Conservation (phyloP, 345 rosid species). For the Hibiscus syriacus region DNA sequence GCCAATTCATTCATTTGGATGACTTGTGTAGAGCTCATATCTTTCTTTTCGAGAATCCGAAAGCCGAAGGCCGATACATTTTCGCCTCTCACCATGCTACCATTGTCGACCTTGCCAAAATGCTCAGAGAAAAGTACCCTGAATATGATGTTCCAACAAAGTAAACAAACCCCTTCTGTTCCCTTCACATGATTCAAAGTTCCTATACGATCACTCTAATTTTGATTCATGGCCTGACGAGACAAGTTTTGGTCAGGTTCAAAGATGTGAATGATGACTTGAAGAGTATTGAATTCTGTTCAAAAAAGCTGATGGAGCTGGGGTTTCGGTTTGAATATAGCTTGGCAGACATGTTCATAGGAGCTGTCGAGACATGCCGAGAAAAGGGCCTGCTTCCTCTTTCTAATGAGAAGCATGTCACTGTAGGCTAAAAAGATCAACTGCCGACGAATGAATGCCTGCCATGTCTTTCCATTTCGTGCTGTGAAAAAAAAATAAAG, state of each 20-base stretch:
- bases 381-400: conserved; percentile 26
- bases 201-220: neutral
- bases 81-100: conserved; percentile 29
- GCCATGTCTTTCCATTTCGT: neutral
- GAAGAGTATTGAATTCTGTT: conserved; percentile 13
- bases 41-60: conserved; percentile 29
- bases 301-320: conserved; percentile 25
- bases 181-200: neutral
- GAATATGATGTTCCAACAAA: conserved; percentile 26
- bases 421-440: neutral
- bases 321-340: conserved; percentile 32
- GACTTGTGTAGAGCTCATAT: conserved; percentile 39
- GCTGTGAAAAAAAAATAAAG: neutral
- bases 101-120: conserved; percentile 25
- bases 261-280: conserved; percentile 14
- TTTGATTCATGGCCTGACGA: neutral
- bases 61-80: conserved; percentile 40
- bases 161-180: conserved; percentile 21
- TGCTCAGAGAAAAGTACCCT: conserved; percentile 26
- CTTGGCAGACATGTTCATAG: conserved; percentile 26
- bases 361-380: conserved; percentile 25
- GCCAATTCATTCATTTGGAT: conserved; percentile 23
- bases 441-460: neutral
- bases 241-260: conserved; percentile 8
- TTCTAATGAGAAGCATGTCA: conserved; percentile 1